Evolutionary conservation across 208 protist species (phyloP).

Genomic region (Leishmania aethiopica): DNA sequence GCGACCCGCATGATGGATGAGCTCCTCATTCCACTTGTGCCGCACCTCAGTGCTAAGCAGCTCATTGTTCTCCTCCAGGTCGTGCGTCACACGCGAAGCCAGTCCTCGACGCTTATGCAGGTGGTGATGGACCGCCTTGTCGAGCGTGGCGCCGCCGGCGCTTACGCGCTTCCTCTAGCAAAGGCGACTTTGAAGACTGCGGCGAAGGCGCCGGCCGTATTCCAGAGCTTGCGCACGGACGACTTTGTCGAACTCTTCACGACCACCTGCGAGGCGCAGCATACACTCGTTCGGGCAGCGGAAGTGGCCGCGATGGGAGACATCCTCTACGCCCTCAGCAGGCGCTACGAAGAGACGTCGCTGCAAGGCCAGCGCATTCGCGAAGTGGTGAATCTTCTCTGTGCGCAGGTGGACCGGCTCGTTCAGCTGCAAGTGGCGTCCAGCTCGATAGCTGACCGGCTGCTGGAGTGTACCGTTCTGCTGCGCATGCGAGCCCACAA

Average conservation of each 20-base stretch:
- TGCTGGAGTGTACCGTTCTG: constrained; percentile 75
- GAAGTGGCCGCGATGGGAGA: constrained; percentile 47
- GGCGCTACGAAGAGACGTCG: constrained; percentile 44
- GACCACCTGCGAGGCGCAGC: constrained; percentile 40
- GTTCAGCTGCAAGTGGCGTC: constrained; percentile 43
- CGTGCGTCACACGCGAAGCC: constrained; percentile 49
- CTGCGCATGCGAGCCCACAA: constrained; percentile 58
- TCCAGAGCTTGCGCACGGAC: constrained; percentile 34
- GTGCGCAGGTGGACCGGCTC: constrained; percentile 51
- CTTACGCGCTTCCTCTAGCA: constrained; percentile 42
- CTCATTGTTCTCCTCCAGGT: constrained; percentile 43
- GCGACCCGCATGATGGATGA: constrained; percentile 41
- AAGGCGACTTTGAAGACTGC: constrained; percentile 50
- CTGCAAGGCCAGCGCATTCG: constrained; percentile 38
- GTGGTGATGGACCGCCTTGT: constrained; percentile 36
- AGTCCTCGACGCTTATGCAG: constrained; percentile 46
- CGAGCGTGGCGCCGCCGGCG: constrained; percentile 30
- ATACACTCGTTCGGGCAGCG: constrained; percentile 37
- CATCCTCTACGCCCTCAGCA: constrained; percentile 57
- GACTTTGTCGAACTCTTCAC: constrained; percentile 52
- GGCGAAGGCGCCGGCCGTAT: constrained; percentile 37
- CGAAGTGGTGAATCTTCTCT: constrained; percentile 44
- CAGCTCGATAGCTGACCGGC: constrained; percentile 23
- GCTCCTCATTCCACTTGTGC: constrained; percentile 62
- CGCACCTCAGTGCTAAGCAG: constrained; percentile 40